Percentiles rank a stretch among this genome's conserved stretches.
Conservation (phyloP, 2,329 filamentous ascomycete species). For the Nectriaceae sp. region DNA sequence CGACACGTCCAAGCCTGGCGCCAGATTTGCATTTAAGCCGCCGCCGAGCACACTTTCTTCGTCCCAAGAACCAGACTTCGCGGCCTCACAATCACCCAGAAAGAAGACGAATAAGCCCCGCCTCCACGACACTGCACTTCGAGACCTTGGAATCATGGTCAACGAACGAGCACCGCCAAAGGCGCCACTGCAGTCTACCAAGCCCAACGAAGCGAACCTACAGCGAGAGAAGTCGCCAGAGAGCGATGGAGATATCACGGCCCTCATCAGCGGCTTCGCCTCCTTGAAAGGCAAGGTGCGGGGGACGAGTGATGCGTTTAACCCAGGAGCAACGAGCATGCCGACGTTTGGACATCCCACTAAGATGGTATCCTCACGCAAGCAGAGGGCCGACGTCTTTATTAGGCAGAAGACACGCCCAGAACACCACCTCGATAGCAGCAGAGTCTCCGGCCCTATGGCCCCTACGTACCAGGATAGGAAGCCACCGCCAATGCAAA, state of each 20-base stretch:
- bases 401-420: slow-evolving; percentile 56
- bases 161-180: slow-evolving; percentile 49
- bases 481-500: slow-evolving; percentile 46
- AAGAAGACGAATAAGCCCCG: slow-evolving; percentile 9
- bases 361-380: slow-evolving; percentile 51
- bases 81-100: background rate
- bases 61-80: slow-evolving; percentile 19
- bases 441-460: slow-evolving; percentile 48
- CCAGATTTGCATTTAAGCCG: slow-evolving; percentile 24
- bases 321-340: slow-evolving; percentile 14
- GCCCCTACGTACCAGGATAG: slow-evolving; percentile 50
- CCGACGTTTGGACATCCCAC: slow-evolving; percentile 41
- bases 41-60: slow-evolving; percentile 14
- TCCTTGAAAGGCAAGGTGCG: slow-evolving; percentile 27
- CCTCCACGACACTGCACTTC: slow-evolving; percentile 14
- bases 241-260: slow-evolving; percentile 36
- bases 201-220: slow-evolving; percentile 31
- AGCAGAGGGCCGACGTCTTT: slow-evolving; percentile 58
- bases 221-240: slow-evolving; percentile 31
- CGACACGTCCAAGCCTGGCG: slow-evolving; percentile 13
- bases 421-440: slow-evolving; percentile 56
- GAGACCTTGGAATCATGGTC: slow-evolving; percentile 41
- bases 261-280: slow-evolving; percentile 32
- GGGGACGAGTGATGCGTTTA: slow-evolving; percentile 14
- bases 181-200: slow-evolving; percentile 43